Conservation (phyloP, 352 stramenopile species). For the Pythium diclinum region DNA sequence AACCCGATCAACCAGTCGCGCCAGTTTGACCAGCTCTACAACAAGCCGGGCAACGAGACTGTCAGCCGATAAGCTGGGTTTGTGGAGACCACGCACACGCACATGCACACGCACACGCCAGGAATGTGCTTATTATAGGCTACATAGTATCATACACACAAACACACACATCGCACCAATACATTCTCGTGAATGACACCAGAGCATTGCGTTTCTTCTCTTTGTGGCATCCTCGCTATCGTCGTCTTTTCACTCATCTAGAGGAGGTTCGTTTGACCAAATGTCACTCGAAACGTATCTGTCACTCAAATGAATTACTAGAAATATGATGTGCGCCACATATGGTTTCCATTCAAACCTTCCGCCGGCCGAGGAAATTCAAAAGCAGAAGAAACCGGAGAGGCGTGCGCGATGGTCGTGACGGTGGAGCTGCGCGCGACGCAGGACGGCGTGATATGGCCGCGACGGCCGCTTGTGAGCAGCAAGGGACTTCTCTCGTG, state of each 20-base stretch:
- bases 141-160: neutral
- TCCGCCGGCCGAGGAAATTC: slow-evolving; percentile 10
- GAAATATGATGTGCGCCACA: slow-evolving; percentile 1
- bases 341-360: slow-evolving; percentile 4
- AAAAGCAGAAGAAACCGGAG: slow-evolving; percentile 1
- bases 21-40: too few relatives aligned
- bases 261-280: neutral
- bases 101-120: slow-evolving; percentile 7
- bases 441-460: slow-evolving; percentile 74
- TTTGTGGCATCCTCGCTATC: too few relatives aligned
- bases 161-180: neutral
- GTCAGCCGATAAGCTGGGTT: too few relatives aligned
- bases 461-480: slow-evolving; percentile 63
- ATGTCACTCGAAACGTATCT: neutral
- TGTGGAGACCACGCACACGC: too few relatives aligned
- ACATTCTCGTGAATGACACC: slow-evolving; percentile 1
- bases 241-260: neutral
- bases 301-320: neutral
- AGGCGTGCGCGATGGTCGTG: slow-evolving; percentile 45
- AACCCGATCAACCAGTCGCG: too few relatives aligned
- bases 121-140: slow-evolving; percentile 12
- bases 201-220: too few relatives aligned
- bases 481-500: slow-evolving; percentile 62
- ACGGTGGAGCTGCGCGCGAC: slow-evolving; percentile 63
- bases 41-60: too few relatives aligned